A percentile compares a stretch with the other conserved stretches of the same genome.
Conservation (phyloP, 2,329 filamentous ascomycete genomes). For the Shiraia sp. region DNA sequence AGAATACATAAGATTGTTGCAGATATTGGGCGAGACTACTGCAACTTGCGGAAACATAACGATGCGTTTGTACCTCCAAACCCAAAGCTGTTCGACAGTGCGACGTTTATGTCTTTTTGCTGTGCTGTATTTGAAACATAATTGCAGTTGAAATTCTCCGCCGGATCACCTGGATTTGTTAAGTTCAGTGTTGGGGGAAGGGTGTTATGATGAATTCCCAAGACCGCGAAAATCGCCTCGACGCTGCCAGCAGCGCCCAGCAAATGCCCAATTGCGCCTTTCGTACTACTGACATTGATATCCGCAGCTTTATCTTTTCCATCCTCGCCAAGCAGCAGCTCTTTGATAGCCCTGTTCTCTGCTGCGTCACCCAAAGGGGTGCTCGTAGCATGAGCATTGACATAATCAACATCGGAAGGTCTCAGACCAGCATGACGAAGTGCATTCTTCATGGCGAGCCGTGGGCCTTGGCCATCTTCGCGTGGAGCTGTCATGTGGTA, state of each 20-base stretch:
- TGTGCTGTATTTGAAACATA: constrained; percentile 78
- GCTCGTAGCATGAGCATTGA: constrained; percentile 94
- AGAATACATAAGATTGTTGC: background rate
- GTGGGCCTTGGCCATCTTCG: constrained; percentile 79
- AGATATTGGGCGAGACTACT: constrained; percentile 13
- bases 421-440: constrained; percentile 71
- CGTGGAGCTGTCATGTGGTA: constrained; percentile 91
- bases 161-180: constrained; percentile 60
- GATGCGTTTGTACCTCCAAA: constrained; percentile 97
- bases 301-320: constrained; percentile 64
- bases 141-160: constrained; percentile 75
- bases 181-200: constrained; percentile 90
- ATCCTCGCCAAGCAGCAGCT: constrained; percentile 73
- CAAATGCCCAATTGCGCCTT: constrained; percentile 89
- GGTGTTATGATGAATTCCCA: constrained; percentile 74
- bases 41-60: constrained; percentile 69
- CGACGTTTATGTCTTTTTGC: constrained; percentile 69
- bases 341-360: constrained; percentile 81
- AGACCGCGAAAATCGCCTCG: constrained; percentile 82
- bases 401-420: constrained; percentile 78
- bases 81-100: constrained; percentile 93
- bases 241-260: constrained; percentile 89
- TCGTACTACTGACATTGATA: constrained; percentile 89
- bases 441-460: constrained; percentile 82
- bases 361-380: constrained; percentile 84